These are phyloP conservation scores for Picochlorum sp. DNA, from an alignment of 139 green algal species.

Conservation along the genomic window DNA sequence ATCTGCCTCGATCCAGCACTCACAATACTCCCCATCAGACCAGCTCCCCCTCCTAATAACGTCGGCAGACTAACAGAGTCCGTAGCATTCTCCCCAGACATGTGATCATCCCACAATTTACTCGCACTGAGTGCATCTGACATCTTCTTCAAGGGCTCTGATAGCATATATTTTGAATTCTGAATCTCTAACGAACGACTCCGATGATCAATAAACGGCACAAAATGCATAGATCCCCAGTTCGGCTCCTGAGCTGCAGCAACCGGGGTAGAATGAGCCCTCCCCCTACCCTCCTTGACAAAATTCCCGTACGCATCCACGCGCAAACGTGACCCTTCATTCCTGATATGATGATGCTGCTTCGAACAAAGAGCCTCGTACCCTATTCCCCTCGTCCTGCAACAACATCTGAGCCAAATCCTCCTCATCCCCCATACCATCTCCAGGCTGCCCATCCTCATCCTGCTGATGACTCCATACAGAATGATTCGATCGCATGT, in stretches of 20 bases:
- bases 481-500: no score
- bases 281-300: no score
- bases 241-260: not conserved
- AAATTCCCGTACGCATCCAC: no score
- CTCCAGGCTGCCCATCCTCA: no score
- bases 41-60: not conserved
- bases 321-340: no score
- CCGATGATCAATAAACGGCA: not conserved
- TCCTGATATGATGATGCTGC: no score
- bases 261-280: no score
- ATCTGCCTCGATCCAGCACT: not conserved
- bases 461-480: no score
- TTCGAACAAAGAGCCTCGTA: no score
- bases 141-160: not conserved
- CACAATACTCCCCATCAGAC: not conserved
- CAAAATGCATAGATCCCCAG: not conserved
- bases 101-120: constrained; percentile 3
- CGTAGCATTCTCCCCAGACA: not conserved
- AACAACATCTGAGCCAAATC: no score
- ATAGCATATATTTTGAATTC: constrained; percentile 3
- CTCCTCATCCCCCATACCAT: no score
- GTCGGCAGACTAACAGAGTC: not conserved
- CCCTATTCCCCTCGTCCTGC: no score
- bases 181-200: not conserved
- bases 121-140: not conserved